Base-by-base conservation (phyloP, 2,329 filamentous ascomycete species). In the Penicillium olsonii region DNA sequence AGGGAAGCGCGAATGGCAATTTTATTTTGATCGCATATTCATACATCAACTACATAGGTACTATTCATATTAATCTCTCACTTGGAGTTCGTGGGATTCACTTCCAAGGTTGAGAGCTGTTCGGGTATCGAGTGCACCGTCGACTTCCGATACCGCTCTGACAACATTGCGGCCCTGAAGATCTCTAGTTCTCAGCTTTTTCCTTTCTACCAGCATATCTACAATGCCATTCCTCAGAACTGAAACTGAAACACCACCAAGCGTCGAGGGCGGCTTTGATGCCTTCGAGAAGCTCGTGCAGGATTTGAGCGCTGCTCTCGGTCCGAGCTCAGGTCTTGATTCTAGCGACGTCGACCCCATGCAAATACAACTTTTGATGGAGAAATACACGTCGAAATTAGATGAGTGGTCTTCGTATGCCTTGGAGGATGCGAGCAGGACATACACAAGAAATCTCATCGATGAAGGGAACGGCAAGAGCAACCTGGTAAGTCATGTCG, bases 371-470 rank as follows among this genome's bases (percentile, higher is more conserved):
- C 73, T 76, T 20, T 70, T 92, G 55, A 95, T 96, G 90, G 73
- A 83, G 49, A 74, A 80, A 22, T 96, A 96, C 71, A 68, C 79
- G 42, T 90, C 88, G 39, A 74, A 83, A 33, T 78, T 85, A 48
- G 69, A 75, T 20, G 85, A 92, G 47, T 96, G 92, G 92, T 67
- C 74, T 45, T 78, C 77, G 54, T 96, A 89, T 71, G 88, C 88
- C 22, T 81, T 92, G 60, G 80, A 80, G n/a, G 87, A 95, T 63
- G 60, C 74, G 15, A 84, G 78, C 55, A 79, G 85, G 61, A 81
- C 82, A 1, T 96, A 96, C 69, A 96, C 92, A 11, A 78, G 92
- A 47, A 96, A 96, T 66, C 80, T 96, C 4, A 90, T 96, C 37
- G 90, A 95, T 64, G 87, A 91, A 66, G 90, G 91, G 2, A 96